phyloP scores from a whole-genome alignment of 345 rosid species.

The Cardamine occulta region DNA sequence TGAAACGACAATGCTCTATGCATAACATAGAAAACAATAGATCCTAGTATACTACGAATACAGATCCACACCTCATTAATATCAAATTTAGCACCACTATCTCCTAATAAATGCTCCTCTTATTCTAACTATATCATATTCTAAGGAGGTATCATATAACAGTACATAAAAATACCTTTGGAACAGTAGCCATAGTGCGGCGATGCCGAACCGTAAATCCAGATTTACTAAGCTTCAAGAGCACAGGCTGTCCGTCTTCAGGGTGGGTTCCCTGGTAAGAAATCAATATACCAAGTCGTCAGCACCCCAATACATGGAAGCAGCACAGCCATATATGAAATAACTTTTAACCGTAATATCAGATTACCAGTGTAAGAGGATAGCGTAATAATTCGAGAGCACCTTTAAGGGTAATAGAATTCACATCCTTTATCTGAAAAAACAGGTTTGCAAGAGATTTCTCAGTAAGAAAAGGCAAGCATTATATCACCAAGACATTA shows the following conservation, averaged over 20 bases:
- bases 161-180: conserved; percentile 63
- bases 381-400: conserved; percentile 78
- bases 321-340: conserved; percentile 21
- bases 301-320: conserved; percentile 25
- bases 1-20: conserved; percentile 20
- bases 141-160: conserved; percentile 8
- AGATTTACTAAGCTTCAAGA: conserved; percentile 63
- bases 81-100: conserved; percentile 14
- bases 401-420: conserved; percentile 66
- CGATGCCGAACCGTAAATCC: conserved; percentile 77
- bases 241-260: conserved; percentile 76
- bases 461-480: conserved; percentile 12
- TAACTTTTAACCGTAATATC: conserved; percentile 24
- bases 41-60: conserved; percentile 15
- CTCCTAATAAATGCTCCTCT: conserved; percentile 10
- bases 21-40: conserved; percentile 12
- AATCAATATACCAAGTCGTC: conserved; percentile 27
- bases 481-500: conserved; percentile 7
- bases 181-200: conserved; percentile 75
- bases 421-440: conserved; percentile 70
- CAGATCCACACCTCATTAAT: conserved; percentile 27
- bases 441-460: conserved; percentile 20
- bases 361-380: conserved; percentile 79
- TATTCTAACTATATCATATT: conserved; percentile 22
- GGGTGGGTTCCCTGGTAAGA: conserved; percentile 80